These are phyloP conservation scores for Tulasnella sp. DNA, from an alignment of 768 basidiomycete species.

Conservation along the genomic window DNA sequence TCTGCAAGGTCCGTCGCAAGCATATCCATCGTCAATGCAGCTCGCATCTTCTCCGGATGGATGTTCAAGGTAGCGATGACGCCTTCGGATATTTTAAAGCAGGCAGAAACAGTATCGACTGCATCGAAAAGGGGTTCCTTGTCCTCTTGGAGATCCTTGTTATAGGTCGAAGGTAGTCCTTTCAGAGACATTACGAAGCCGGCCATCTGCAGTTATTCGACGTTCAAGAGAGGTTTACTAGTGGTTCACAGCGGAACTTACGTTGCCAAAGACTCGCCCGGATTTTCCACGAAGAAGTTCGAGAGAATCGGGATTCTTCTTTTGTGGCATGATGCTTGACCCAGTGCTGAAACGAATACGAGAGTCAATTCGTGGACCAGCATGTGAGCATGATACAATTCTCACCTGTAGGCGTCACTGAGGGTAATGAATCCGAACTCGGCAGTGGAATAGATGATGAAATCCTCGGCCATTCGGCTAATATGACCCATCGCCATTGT, in stretches of 20 bases:
- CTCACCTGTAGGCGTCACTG: slow-evolving; percentile 92
- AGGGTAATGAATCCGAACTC: slow-evolving; percentile 96
- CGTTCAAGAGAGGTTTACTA: slow-evolving; percentile 8
- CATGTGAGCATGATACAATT: background rate
- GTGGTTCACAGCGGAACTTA: slow-evolving; percentile 25
- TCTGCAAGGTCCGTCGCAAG: slow-evolving; percentile 98
- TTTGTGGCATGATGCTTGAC: slow-evolving; percentile 99
- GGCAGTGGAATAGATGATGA: slow-evolving; percentile 92
- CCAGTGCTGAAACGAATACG: slow-evolving; percentile 55
- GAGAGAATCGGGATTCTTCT: slow-evolving; percentile 96
- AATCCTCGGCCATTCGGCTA: slow-evolving; percentile 89
- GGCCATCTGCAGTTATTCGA: slow-evolving; percentile 54
- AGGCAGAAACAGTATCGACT: slow-evolving; percentile 80
- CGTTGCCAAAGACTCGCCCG: slow-evolving; percentile 88
- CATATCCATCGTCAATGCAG: slow-evolving; percentile 91
- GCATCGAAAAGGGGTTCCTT: slow-evolving; percentile 96
- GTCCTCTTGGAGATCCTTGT: slow-evolving; percentile 98
- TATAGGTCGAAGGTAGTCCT: slow-evolving; percentile 95
- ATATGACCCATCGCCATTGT: slow-evolving; percentile 88
- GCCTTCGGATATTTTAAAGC: slow-evolving; percentile 85
- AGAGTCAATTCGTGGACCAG: background rate
- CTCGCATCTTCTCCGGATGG: slow-evolving; percentile 78
- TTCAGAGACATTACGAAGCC: slow-evolving; percentile 97
- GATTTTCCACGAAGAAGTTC: slow-evolving; percentile 93
- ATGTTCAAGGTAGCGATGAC: slow-evolving; percentile 86